Base-by-base conservation (phyloP, 73 alveolate species). In the Blepharisma japonicum region DNA sequence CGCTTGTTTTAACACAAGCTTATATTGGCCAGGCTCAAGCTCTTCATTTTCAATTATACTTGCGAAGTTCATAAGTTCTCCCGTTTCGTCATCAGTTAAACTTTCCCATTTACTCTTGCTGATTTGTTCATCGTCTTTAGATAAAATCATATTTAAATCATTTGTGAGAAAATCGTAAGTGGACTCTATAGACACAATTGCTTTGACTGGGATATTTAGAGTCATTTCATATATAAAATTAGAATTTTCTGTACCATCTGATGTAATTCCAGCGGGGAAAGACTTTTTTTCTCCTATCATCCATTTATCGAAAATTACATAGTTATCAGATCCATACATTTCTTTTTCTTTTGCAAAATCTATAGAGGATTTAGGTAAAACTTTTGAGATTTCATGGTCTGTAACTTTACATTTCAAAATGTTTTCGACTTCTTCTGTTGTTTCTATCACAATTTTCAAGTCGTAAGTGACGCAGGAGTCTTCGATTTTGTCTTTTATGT, bases 231-330 rank as follows among this genome's bases (percentile, higher is more conserved):
- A 61, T 3, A 61, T 39, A 61, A 61, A 61, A 8, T 61, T 61
- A 25, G 49, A 18, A 39, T 61, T 61, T 25, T 61, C 23, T 25
- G 14, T 61, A 25, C 74, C 74, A 20, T 61, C 23, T 20, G 74
- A 61, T 18, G 46, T 25, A 20, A 61, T 39, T 20, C 74, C 74
- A 2, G 14, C 74, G 5, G 74, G 74, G 38, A 61, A 25, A 3
- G 42, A 32, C 42, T 32, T 32, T 25, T 61, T 61, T 14, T 61
- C 74, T 9, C 74, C 74, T 14, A 61, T 61, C 74, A 61, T 61
- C 74, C 74, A 61, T 9, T 61, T 11, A 25, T 61, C 74, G 23
- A 25, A 61, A 61, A 61, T 61, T 8, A 25, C 74, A 2, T 18
- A 25, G 2, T 61, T 39, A 61, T 61, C 74, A 2, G n/a, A 14